phyloP scores from a whole-genome alignment of 345 rosid genomes.

The Citrus medica region DNA sequence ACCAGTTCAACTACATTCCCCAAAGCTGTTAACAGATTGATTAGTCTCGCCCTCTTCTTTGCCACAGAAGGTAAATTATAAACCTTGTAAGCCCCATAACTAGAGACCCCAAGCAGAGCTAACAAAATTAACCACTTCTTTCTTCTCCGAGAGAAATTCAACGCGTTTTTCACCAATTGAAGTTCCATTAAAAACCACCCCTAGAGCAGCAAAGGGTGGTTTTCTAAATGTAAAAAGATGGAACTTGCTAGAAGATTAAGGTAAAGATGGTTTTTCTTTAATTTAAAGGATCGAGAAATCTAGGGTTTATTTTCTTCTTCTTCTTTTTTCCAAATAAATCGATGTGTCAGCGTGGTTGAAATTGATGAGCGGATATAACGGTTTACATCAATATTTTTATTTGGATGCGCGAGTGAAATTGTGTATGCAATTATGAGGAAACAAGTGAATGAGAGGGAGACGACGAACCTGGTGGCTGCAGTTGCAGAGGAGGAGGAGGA shows the following conservation, averaged over 20 bases:
- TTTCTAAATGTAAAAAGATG: not conserved
- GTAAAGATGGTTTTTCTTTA: not conserved
- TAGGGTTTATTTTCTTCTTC: not conserved
- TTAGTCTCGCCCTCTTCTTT: constrained; percentile 55
- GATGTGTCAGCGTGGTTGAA: not conserved
- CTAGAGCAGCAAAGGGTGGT: constrained; percentile 20
- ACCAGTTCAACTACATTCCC: constrained; percentile 64
- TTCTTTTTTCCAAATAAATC: not conserved
- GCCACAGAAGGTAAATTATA: constrained; percentile 64
- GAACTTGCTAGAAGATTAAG: not conserved
- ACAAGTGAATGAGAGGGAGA: not conserved
- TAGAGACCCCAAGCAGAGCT: constrained; percentile 60
- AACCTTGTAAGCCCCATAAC: constrained; percentile 74
- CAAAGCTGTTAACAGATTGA: constrained; percentile 55
- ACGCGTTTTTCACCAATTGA: constrained; percentile 39
- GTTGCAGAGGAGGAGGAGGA: not conserved
- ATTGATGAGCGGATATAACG: not conserved
- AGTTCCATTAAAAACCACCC: constrained; percentile 46
- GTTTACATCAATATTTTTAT: not conserved
- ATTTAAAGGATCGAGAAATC: not conserved
- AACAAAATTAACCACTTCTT: constrained; percentile 59
- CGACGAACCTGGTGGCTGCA: constrained; percentile 1
- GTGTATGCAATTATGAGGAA: not conserved
- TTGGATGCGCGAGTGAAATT: not conserved
- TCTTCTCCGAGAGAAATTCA: constrained; percentile 43